These are phyloP conservation scores for Boletellus emodensis DNA, from an alignment of 768 basidiomycete genomes.

Conservation along the genomic window DNA sequence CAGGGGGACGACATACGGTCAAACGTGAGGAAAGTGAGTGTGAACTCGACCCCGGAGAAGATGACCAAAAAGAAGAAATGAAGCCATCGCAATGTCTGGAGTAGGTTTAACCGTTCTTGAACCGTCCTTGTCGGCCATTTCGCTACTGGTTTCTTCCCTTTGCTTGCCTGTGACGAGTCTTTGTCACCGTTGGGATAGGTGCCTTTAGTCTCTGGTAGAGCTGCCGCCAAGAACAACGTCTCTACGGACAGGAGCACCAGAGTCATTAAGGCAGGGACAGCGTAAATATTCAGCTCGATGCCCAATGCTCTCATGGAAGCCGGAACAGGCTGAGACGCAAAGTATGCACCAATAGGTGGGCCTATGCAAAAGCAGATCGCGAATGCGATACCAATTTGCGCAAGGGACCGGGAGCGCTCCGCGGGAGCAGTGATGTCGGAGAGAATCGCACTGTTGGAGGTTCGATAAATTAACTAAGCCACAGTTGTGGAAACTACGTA, in stretches of 20 bases:
- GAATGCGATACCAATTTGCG: slow-evolving; percentile 94
- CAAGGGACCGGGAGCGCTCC: slow-evolving; percentile 80
- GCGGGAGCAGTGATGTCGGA: slow-evolving; percentile 83
- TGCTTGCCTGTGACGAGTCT: slow-evolving; percentile 19
- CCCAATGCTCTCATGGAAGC: slow-evolving; percentile 51
- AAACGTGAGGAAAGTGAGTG: slow-evolving; percentile 91
- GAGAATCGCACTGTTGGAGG: slow-evolving; percentile 70
- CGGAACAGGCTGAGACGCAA: slow-evolving; percentile 81
- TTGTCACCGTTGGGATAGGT: slow-evolving; percentile 24
- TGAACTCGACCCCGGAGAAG: slow-evolving; percentile 97
- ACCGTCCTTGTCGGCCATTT: slow-evolving; percentile 20
- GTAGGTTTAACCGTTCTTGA: slow-evolving; percentile 50
- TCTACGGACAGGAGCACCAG: slow-evolving; percentile 73
- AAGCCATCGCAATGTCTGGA: slow-evolving; percentile 58
- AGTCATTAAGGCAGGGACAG: slow-evolving; percentile 82
- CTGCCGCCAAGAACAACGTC: slow-evolving; percentile 69
- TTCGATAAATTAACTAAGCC: not conserved
- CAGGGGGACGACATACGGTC: slow-evolving; percentile 53
- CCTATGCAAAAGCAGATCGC: slow-evolving; percentile 92
- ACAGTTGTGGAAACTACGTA: slow-evolving; percentile 36
- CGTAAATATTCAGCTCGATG: slow-evolving; percentile 81
- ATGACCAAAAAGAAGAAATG: slow-evolving; percentile 86
- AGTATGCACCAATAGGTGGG: slow-evolving; percentile 94
- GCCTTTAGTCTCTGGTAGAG: slow-evolving; percentile 84
- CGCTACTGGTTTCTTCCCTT: slow-evolving; percentile 9